These are phyloP conservation scores for Primulina tabacum DNA, from an alignment of 257 asterid genomes.

Conservation along the genomic window DNA sequence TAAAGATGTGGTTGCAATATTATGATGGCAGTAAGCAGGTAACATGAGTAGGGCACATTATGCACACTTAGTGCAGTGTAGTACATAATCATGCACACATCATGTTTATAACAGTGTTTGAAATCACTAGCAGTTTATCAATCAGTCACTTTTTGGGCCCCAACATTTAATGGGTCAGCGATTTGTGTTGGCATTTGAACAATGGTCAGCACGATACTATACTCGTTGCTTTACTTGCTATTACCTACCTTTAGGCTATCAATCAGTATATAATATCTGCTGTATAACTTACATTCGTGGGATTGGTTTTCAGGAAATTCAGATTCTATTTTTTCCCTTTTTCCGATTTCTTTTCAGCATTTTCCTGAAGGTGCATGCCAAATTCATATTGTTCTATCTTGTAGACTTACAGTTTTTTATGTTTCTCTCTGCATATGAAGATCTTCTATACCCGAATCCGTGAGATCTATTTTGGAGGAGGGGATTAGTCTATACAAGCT, in stretches of 20 bases:
- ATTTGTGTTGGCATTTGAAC: not conserved
- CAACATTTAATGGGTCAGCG: not conserved
- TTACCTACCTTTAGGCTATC: no score
- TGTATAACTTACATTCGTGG: not conserved
- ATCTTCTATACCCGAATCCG: slow-evolving; percentile 68
- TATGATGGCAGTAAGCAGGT: not conserved
- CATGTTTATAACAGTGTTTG: not conserved
- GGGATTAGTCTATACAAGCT: slow-evolving; percentile 73
- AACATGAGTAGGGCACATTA: not conserved
- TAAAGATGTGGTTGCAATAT: not conserved
- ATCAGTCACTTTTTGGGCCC: not conserved
- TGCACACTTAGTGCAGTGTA: not conserved
- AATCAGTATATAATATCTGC: not conserved
- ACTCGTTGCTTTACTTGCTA: no score
- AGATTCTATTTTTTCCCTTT: not conserved
- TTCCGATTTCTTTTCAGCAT: slow-evolving; percentile 6
- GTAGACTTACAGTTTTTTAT: slow-evolving; percentile 26
- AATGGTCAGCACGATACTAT: not conserved
- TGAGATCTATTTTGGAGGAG: slow-evolving; percentile 73
- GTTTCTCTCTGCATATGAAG: slow-evolving; percentile 44
- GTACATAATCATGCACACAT: not conserved
- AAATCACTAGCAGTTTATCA: not conserved
- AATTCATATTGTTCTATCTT: slow-evolving; percentile 17
- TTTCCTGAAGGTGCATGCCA: slow-evolving; percentile 1
- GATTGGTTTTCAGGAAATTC: slow-evolving; percentile 2